Base-by-base conservation (phyloP, 345 rosid species). In the Murraya koenigii region DNA sequence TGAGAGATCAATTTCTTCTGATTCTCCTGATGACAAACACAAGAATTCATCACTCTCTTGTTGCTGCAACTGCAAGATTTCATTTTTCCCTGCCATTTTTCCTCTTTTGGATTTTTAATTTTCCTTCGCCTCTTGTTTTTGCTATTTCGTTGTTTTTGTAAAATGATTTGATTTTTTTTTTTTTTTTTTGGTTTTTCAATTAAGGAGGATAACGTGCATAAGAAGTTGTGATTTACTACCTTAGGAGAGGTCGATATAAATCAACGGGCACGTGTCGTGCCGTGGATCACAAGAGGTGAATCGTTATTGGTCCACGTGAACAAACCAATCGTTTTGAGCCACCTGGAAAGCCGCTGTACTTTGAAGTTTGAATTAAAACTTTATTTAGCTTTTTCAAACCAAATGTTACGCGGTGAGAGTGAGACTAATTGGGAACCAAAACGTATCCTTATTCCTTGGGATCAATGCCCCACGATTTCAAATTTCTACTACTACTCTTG, bases 1-100 rank as follows among this genome's bases (percentile, higher is more conserved):
- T 1, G 84, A 80, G 7, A 78, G 60, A 69, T 79, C 85, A 30
- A 22, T 67, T 3, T 20, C 75, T 66, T 68, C 79, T 62, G 20
- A 47, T 20, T 20, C 61, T 15, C 8, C 66, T 35, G 35, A 77
- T 35, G 59, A 28, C 58, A 75, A 62, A 41, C 30, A 47, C 69
- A 63, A 44, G 44, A 82, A 69, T 22, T 58, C 79, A 35, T 77
- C 83, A 6, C 26, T 35, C 3, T 60, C 74, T 44, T 67, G 80
- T 9, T 72, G 17, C 17, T 44, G 49, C 49, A 44, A 44, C 5
- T 44, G 33, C 71, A 59, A 28, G 67, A 63, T 32, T 1, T 30
- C 47, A 6, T 62, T 28, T 54, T 26, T 9, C 6, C 38, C 39
- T 8, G 69, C 36, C 66, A 73, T 73, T 38, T 39, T 28, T 39